These are phyloP conservation scores for Eutrema heterophyllum DNA, from an alignment of 345 rosid genomes.

Conservation along the genomic window DNA sequence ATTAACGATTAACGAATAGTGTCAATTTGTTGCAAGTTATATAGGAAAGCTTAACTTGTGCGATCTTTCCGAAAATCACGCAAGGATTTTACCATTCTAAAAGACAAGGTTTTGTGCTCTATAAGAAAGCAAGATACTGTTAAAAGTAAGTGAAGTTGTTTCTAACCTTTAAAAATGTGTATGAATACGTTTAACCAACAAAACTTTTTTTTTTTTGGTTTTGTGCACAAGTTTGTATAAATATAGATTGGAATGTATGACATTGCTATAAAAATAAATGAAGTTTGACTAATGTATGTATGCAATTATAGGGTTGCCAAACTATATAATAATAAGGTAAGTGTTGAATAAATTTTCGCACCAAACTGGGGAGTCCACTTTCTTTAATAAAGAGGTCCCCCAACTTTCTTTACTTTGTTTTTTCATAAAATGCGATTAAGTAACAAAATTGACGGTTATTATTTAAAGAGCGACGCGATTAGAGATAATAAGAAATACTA, in stretches of 20 bases:
- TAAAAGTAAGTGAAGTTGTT: not conserved
- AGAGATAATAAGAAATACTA: too few species aligned
- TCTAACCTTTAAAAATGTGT: not conserved
- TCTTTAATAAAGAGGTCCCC: constrained; percentile 1
- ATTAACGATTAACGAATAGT: too few species aligned
- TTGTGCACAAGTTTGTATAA: not conserved
- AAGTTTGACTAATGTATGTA: not conserved
- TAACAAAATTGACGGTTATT: not conserved
- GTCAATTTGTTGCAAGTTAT: too few species aligned
- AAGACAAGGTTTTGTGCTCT: not conserved
- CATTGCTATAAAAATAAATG: not conserved
- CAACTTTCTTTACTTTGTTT: not conserved
- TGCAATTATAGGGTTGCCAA: constrained; percentile 3
- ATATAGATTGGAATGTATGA: constrained; percentile 2
- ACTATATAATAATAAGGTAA: not conserved
- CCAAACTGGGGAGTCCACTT: constrained; percentile 23
- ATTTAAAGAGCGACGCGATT: too few species aligned
- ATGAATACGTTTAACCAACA: not conserved
- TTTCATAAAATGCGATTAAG: too few species aligned
- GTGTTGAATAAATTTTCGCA: not conserved
- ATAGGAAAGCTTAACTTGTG: not conserved
- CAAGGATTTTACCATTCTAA: not conserved
- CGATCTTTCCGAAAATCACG: not conserved
- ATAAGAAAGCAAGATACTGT: not conserved
- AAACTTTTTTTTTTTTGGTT: not conserved